Percentiles rank a stretch among this genome's conserved stretches.
Conservation (phyloP, 768 basidiomycete genomes). For the Brasilioporus rufonigricans region DNA sequence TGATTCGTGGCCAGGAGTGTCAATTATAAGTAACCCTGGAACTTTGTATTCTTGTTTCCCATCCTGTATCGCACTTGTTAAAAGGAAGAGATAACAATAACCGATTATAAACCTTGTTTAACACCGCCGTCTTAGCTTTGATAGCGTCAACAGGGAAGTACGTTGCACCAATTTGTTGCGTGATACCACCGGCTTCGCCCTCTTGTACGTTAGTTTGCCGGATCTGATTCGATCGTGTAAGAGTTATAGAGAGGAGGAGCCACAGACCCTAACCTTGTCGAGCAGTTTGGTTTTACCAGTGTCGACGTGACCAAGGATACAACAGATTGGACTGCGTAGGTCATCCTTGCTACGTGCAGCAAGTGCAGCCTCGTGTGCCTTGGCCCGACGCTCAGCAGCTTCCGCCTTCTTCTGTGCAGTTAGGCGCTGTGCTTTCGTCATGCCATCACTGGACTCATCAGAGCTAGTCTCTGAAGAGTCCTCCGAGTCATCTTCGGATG, state of each 20-base stretch:
- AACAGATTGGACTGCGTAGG: constrained; percentile 94
- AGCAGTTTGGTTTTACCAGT: constrained; percentile 98
- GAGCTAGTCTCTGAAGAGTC: constrained; percentile 44
- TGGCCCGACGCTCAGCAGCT: constrained; percentile 75
- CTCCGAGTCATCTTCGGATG: constrained; percentile 47
- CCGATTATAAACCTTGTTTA: constrained; percentile 66
- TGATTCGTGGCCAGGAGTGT: constrained; percentile 99
- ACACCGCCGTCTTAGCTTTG: constrained; percentile 86
- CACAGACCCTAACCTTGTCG: constrained; percentile 69
- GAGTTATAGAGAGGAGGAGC: neutral
- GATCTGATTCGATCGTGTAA: constrained; percentile 53
- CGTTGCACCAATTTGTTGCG: constrained; percentile 99
- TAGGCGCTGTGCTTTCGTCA: constrained; percentile 65
- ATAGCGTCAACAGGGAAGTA: constrained; percentile 98
- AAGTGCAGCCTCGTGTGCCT: constrained; percentile 81
- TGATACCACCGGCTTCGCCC: constrained; percentile 99
- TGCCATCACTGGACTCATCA: constrained; percentile 56
- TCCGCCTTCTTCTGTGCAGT: constrained; percentile 75
- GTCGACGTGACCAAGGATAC: constrained; percentile 99
- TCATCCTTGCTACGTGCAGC: constrained; percentile 87
- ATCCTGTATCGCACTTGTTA: constrained; percentile 45
- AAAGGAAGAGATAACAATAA: constrained; percentile 1
- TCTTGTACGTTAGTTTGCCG: constrained; percentile 99
- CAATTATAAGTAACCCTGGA: constrained; percentile 93
- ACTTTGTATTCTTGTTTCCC: constrained; percentile 90